Base-by-base conservation (phyloP, 805 yeast genomes). In the Debaryomyces maramus region DNA sequence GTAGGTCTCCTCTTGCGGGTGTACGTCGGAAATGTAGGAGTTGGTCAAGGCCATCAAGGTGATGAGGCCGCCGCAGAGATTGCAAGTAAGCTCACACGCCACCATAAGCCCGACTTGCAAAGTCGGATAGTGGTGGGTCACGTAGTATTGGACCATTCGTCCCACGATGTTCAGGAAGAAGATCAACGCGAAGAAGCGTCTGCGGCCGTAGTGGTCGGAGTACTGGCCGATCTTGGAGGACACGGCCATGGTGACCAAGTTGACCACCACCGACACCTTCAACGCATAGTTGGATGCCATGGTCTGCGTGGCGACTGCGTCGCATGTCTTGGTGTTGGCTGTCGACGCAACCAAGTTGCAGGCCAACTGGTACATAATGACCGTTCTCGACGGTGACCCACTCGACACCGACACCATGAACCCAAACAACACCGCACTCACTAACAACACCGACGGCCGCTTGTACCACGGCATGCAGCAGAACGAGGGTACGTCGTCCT, bases 31-130 rank as follows among this genome's bases (percentile, higher is more conserved):
- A 13, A 85, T 72, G 54, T 86, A 88, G 44, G 90, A 78, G 53
- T 81, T 82, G 10, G 79, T 65, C 20, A 84, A 62, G 6, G 84
- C 77, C 37, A 84, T 51, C 23, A 82, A 51, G 4, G 81, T 71
- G 43, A 78, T 60, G 6, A 75, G 36, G 0, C 88, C 84, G 17
- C 96, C 96, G n/a, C 82, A 76, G 3, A 74, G 37, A 18, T 80
- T 70, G 22, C 70, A 72, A 2, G 83, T 24, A 1, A 73, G 41
- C 9, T 71, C 72, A 3, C 76, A 63, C 0, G 71, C 22, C 1
- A 84, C 57, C 45, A 80, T 67, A 20, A 54, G 44, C 8, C 45
- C 42, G 21, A 71, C 60, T 20, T 61, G 57, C 42, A 74, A 69
- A 24, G 47, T 42, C 10, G n/a, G n/a, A n/a, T n/a, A n/a, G n/a